A percentile compares a stretch with the other conserved stretches of the same genome.
Evolutionary conservation across 1,139 yeast genomes (phyloP).

Genomic region (Blastobotrys arbuscula): DNA sequence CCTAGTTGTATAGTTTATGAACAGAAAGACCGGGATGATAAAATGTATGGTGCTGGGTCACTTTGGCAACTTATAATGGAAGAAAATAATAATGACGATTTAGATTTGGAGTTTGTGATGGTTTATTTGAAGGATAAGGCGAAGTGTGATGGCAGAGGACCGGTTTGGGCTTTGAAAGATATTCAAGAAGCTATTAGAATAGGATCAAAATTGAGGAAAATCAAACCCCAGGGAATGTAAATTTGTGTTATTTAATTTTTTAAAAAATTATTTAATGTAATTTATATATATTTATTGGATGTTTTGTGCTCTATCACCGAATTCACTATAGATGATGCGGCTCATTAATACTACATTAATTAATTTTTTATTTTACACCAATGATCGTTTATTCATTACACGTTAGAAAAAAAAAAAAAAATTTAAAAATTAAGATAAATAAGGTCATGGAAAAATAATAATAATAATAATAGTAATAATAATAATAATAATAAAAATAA

Average conservation of each 20-base stretch:
- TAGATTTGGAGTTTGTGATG: conserved; percentile 59
- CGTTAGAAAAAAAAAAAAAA: neutral
- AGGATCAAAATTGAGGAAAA: conserved; percentile 1
- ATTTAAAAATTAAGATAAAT: too few relatives aligned
- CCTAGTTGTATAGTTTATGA: conserved; percentile 30
- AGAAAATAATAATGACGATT: conserved; percentile 40
- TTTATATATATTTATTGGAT: neutral
- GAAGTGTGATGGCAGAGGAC: conserved; percentile 76
- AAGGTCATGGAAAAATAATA: neutral
- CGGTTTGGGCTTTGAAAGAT: conserved; percentile 48
- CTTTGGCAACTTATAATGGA: conserved; percentile 62
- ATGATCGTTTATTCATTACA: neutral
- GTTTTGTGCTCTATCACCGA: too few relatives aligned
- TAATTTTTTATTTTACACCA: neutral
- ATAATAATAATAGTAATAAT: neutral
- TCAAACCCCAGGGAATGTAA: neutral
- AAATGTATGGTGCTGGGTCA: conserved; percentile 64
- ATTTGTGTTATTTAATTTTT: neutral
- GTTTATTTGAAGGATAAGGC: conserved; percentile 56
- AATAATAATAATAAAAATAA: neutral
- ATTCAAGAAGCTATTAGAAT: conserved; percentile 20
- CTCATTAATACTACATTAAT: too few relatives aligned
- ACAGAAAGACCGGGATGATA: conserved; percentile 30
- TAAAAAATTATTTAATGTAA: neutral
- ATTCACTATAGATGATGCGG: too few relatives aligned